These are phyloP conservation scores for Cymbopogon citratus DNA, from an alignment of 176 grass and related monocot genomes.

Conservation along the genomic window DNA sequence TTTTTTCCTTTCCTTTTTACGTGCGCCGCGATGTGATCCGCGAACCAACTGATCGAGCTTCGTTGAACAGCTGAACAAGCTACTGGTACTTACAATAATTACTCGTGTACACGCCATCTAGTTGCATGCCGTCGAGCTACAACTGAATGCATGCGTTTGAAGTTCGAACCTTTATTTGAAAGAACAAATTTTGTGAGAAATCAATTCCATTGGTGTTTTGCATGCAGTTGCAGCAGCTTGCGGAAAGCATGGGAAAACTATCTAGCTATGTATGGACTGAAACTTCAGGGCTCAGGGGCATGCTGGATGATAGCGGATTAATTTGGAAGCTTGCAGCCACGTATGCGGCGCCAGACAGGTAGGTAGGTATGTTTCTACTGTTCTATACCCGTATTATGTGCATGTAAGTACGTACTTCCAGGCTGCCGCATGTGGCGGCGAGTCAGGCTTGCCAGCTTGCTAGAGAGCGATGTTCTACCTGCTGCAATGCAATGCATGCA, in stretches of 20 bases:
- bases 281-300: neutral
- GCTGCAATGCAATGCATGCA: neutral
- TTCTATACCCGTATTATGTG: neutral
- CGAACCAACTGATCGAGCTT: too few species aligned
- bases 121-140: too few species aligned
- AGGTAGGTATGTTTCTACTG: neutral
- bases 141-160: too few species aligned
- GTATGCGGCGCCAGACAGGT: neutral
- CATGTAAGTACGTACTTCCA: neutral
- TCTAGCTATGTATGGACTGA: neutral
- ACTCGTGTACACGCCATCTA: too few species aligned
- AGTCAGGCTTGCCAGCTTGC: neutral
- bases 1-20: neutral
- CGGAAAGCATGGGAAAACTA: neutral
- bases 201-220: too few species aligned
- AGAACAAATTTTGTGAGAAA: too few species aligned
- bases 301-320: neutral
- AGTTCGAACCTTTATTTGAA: too few species aligned
- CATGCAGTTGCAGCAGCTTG: neutral
- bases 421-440: slow-evolving; percentile 15
- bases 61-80: too few species aligned
- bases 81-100: too few species aligned
- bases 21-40: too few species aligned
- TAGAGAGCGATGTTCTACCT: slow-evolving; percentile 17
- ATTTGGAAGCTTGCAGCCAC: neutral